phyloP scores from a whole-genome alignment of 805 yeast species.

The Candida caryicola region DNA sequence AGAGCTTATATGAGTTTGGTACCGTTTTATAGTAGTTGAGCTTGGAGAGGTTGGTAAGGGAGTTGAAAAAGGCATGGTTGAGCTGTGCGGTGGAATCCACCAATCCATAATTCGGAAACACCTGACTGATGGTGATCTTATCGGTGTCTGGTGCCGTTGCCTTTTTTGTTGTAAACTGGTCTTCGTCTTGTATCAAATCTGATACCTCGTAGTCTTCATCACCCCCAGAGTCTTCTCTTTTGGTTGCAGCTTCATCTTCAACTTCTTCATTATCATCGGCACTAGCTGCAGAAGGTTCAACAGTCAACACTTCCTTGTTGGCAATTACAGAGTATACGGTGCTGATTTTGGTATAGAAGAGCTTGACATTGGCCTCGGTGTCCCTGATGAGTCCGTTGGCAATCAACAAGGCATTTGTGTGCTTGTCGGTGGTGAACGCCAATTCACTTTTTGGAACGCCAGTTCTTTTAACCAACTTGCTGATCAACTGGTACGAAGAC shows the following conservation, averaged over 20 bases:
- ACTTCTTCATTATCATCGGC: conserved; percentile 2
- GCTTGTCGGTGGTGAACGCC: conserved; percentile 12
- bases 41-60: conserved; percentile 33
- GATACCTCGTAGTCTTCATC: conserved; percentile 2
- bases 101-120: conserved; percentile 40
- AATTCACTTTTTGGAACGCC: conserved; percentile 18
- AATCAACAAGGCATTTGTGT: conserved; percentile 23
- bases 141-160: conserved; percentile 16
- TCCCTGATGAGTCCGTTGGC: conserved; percentile 17
- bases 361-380: conserved; percentile 15
- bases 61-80: conserved; percentile 34
- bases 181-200: background rate
- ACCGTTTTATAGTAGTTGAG: conserved; percentile 35
- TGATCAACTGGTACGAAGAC: conserved; percentile 40
- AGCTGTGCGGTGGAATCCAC: conserved; percentile 27
- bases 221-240: conserved; percentile 3
- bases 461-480: conserved; percentile 22
- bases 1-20: conserved; percentile 18
- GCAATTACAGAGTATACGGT: conserved; percentile 19
- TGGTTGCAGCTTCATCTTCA: conserved; percentile 3
- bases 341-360: conserved; percentile 27
- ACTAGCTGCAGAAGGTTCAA: background rate
- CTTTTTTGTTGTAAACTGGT: background rate
- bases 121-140: conserved; percentile 34
- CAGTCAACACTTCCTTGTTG: conserved; percentile 19